Conservation (phyloP, 1,284 basidiomycete species). For the Calocybe gambosa region DNA sequence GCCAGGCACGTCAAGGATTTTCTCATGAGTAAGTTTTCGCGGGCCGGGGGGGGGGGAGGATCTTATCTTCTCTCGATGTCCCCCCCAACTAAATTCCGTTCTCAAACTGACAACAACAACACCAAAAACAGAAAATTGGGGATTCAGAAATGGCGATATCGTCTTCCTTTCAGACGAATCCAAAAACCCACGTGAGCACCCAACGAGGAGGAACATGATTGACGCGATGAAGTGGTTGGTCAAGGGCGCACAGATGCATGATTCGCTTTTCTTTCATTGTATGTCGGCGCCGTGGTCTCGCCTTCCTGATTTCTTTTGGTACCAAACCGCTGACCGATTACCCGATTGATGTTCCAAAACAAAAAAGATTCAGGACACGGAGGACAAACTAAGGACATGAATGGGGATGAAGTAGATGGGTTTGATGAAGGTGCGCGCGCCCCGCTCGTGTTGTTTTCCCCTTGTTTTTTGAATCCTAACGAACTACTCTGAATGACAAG, state of each 20-base stretch:
- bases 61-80: too few species aligned
- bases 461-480: too few species aligned
- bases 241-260: conserved; percentile 62
- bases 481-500: too few species aligned
- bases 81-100: too few species aligned
- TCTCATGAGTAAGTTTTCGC: conserved; percentile 56
- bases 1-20: conserved; percentile 66
- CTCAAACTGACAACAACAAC: too few species aligned
- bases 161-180: conserved; percentile 74
- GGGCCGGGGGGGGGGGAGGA: too few species aligned
- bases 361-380: conserved; percentile 75
- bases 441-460: too few species aligned
- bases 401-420: conserved; percentile 67
- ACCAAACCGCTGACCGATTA: too few species aligned
- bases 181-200: conserved; percentile 51
- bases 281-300: conserved; percentile 17
- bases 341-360: background rate
- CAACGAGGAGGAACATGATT: conserved; percentile 78
- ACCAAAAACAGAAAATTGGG: conserved; percentile 34
- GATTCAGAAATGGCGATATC: conserved; percentile 69
- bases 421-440: conserved; percentile 53
- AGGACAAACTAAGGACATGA: conserved; percentile 65
- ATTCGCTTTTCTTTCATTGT: conserved; percentile 89
- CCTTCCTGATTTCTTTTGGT: background rate
- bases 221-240: conserved; percentile 88